Evolutionary conservation across 2,329 filamentous ascomycete genomes (phyloP).

Genomic region (Incumbomyces delicatus): DNA sequence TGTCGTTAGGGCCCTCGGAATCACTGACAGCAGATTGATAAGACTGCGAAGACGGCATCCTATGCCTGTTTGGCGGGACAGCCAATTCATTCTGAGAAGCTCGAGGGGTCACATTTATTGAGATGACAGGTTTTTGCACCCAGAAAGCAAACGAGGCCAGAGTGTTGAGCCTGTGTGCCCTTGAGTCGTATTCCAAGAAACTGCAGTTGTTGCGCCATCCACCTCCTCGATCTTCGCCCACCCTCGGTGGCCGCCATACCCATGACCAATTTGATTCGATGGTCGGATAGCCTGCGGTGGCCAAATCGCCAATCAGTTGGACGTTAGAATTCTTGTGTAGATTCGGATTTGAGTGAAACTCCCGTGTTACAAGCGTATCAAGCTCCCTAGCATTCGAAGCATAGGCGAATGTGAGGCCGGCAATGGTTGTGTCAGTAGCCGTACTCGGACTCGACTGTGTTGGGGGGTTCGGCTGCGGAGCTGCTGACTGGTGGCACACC

Average conservation of each 20-base stretch:
- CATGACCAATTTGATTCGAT: constrained; percentile 91
- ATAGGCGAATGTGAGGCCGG: constrained; percentile 84
- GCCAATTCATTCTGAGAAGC: constrained; percentile 42
- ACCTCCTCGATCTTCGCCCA: constrained; percentile 68
- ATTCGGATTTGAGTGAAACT: constrained; percentile 95
- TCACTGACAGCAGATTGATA: constrained; percentile 73
- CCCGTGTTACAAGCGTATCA: constrained; percentile 84
- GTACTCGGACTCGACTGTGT: constrained; percentile 38
- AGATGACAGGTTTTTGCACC: constrained; percentile 71
- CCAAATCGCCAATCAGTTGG: constrained; percentile 83
- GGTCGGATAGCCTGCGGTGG: constrained; percentile 70
- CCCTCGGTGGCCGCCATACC: constrained; percentile 90
- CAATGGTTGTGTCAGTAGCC: constrained; percentile 63
- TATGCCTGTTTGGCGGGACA: constrained; percentile 60
- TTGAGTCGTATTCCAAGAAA: constrained; percentile 94
- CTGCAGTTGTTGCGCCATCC: constrained; percentile 96
- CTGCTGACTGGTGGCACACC: constrained; percentile 52
- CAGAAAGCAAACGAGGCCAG: constrained; percentile 91
- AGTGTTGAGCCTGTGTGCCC: constrained; percentile 78
- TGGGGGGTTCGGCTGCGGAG: constrained; percentile 37
- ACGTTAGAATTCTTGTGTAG: constrained; percentile 96
- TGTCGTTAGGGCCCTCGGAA: constrained; percentile 44
- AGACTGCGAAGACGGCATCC: constrained; percentile 78
- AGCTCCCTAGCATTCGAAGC: constrained; percentile 78
- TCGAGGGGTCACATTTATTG: constrained; percentile 48